Evolutionary conservation across 495 filamentous ascomycete genomes (phyloP), one percentile per base, ranked within the genome.

Genomic region (Articulospora tetracladia): DNA sequence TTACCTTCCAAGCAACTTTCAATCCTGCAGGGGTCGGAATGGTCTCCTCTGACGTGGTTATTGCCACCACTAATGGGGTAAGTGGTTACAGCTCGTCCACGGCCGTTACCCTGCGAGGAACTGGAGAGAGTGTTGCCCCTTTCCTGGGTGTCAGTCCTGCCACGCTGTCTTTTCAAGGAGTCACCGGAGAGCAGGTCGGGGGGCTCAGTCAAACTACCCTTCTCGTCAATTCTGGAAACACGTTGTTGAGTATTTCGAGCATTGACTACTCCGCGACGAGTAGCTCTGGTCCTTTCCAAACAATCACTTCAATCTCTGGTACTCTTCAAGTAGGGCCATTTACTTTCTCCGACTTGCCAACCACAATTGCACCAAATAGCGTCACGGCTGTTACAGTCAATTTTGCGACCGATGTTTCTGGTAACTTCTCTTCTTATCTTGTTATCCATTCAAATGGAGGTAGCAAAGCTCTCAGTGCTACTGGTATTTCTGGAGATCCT

Each of bases 371-470:
- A 4, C 57, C 67, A 1, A 65, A 72, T 3, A 55, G 62, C 2
- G 70, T 50, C 2, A 59, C 68, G 7, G 64, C 72, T 23, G 68
- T 77, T 30, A 65, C 56, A 3, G 61, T 79, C 24, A 74, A 68
- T 24, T 79, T 80, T 61, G 69, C 76, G 39, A 72, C 74, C 19
- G 62, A 62, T 0, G 48, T 32, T 0, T 60, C 67, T n/a, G 78
- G 75, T 27, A 75, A 74, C 44, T 75, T 73, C 49, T 69, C 73
- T 3, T 69, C 73, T n/a, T 74, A 74, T 55, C 55, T 79, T 15
- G 70, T 58, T 11, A 63, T 76, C 3, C 64, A 61, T 10, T 75
- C 76, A 10, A 61, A 79, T 59, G 78, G 78, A 6, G 78, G 78
- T 1, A 69, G 57, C 6, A 71, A 69, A 26, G 52, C 70, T 15